phyloP scores from a whole-genome alignment of 805 yeast genomes.

The Teunomyces gatunensis region DNA sequence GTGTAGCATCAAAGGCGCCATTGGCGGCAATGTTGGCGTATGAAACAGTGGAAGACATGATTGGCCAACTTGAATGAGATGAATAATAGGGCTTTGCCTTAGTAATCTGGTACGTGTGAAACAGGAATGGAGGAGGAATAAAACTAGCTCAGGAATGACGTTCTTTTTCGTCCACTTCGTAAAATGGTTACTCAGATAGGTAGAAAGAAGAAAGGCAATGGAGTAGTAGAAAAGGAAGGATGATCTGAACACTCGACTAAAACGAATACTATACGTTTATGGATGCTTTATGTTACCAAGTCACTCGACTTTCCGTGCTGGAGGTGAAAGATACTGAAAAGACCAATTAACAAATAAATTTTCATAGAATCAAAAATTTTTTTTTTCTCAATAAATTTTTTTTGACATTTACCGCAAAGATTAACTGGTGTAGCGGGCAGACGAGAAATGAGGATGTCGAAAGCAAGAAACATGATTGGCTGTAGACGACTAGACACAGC shows the following conservation, averaged over 20 bases:
- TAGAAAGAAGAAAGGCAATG: not conserved
- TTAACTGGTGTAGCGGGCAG: not conserved
- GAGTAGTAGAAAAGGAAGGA: not conserved
- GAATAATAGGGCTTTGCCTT: not conserved
- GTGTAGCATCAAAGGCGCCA: slow-evolving; percentile 17
- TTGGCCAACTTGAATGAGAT: slow-evolving; percentile 1
- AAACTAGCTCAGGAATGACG: not conserved
- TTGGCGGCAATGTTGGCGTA: slow-evolving; percentile 45
- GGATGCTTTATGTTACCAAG: not conserved
- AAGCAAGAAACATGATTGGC: not conserved
- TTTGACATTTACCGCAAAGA: not conserved
- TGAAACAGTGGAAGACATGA: slow-evolving; percentile 29
- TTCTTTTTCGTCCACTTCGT: not conserved
- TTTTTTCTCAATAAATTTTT: not conserved
- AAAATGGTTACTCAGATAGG: not conserved
- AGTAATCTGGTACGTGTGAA: not conserved
- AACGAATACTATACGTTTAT: not conserved
- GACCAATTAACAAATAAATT: slow-evolving; percentile 3
- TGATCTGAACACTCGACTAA: not conserved
- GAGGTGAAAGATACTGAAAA: not conserved
- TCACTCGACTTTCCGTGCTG: not conserved
- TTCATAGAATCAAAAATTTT: slow-evolving; percentile 3
- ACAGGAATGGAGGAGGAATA: not conserved
- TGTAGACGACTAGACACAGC: not conserved
- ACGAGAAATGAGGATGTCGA: not conserved